phyloP scores from a whole-genome alignment of 192 early-diverging fungal species.

The Mortierella alpina region DNA sequence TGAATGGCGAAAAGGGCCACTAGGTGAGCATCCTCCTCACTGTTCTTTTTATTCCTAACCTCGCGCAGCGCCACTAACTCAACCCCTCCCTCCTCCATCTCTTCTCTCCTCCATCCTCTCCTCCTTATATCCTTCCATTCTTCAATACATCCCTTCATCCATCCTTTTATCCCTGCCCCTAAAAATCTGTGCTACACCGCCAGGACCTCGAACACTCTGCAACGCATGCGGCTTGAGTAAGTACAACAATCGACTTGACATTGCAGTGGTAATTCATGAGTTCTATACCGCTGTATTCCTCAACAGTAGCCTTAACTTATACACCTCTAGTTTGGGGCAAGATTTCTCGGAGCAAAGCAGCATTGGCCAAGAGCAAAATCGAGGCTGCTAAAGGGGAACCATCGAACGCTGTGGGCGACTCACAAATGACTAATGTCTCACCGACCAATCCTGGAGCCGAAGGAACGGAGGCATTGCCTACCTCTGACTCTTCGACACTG shows the following conservation, averaged over 20 bases:
- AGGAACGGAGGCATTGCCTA: not conserved
- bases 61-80: too few relatives aligned
- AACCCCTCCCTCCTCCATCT: too few relatives aligned
- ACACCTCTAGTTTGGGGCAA: slow-evolving; percentile 45
- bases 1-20: slow-evolving; percentile 53
- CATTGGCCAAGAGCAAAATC: slow-evolving; percentile 24
- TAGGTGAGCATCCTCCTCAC: slow-evolving; percentile 11
- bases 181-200: too few relatives aligned
- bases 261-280: not conserved
- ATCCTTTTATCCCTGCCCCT: too few relatives aligned
- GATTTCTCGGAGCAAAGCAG: slow-evolving; percentile 44
- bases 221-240: slow-evolving; percentile 54
- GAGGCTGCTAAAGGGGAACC: slow-evolving; percentile 9
- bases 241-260: not conserved
- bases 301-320: not conserved
- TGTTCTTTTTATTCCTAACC: not conserved
- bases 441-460: too few relatives aligned
- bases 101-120: not conserved
- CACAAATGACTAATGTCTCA: slow-evolving; percentile 1
- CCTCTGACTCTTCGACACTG: too few relatives aligned
- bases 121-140: not conserved
- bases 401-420: not conserved
- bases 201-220: slow-evolving; percentile 49
- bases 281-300: not conserved
- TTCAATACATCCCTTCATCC: too few relatives aligned